A percentile compares a stretch with the other conserved stretches of the same genome.
Evolutionary conservation across 2,329 filamentous ascomycete species (phyloP).

Genomic region (Aspergillus novofumigatus): DNA sequence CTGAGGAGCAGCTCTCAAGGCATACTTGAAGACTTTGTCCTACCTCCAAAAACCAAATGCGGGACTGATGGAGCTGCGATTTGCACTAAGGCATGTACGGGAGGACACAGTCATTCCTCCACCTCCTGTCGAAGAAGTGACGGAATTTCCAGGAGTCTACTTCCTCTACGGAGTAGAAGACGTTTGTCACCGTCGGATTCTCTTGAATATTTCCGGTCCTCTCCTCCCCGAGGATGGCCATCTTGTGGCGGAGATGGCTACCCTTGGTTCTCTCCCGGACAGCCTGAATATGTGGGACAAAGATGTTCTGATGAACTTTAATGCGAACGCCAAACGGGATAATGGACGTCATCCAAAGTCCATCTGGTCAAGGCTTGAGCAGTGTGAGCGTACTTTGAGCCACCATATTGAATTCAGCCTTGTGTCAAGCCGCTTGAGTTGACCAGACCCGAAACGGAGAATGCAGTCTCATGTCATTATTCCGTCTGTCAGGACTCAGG

Average conservation of each 20-base stretch:
- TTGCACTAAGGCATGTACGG: not conserved
- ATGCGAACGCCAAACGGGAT: too few species aligned
- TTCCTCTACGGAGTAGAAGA: not conserved
- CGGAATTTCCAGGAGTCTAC: not conserved
- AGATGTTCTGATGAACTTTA: not conserved
- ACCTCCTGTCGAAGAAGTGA: not conserved
- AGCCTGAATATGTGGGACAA: not conserved
- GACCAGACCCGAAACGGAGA: too few species aligned
- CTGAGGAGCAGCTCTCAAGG: not conserved
- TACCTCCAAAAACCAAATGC: not conserved
- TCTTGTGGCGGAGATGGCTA: not conserved
- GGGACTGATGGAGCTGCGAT: not conserved
- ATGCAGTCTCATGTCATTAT: too few species aligned
- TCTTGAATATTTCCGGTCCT: not conserved
- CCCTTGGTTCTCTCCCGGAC: too few species aligned
- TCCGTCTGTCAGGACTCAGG: too few species aligned
- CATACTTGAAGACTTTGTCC: not conserved
- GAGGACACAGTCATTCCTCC: not conserved
- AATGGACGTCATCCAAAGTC: too few species aligned
- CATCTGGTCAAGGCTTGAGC: too few species aligned
- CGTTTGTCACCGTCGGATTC: not conserved
- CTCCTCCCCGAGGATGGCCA: not conserved
- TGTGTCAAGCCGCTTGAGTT: too few species aligned
- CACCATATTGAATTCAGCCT: too few species aligned
- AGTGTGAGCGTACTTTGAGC: too few species aligned